A percentile compares a stretch with the other conserved stretches of the same genome.
Conservation (phyloP, 2,329 filamentous ascomycete species). For the Ceratocystis cubensis region DNA sequence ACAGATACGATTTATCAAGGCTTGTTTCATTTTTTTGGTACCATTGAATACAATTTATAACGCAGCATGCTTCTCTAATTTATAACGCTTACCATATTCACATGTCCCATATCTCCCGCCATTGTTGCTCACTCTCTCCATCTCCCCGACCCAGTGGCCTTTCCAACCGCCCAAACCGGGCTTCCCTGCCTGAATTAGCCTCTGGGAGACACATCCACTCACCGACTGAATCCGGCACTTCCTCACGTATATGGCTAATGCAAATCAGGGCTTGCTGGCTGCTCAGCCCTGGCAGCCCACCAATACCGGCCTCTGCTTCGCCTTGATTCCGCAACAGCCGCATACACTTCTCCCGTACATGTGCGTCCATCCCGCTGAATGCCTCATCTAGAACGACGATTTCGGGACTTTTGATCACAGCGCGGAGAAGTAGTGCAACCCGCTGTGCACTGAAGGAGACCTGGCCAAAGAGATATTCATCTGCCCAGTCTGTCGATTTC, state of each 20-base stretch:
- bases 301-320: constrained; percentile 29
- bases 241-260: constrained; percentile 80
- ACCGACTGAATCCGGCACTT: constrained; percentile 71
- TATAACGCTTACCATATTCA: not conserved
- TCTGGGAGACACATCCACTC: constrained; percentile 82
- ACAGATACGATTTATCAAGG: not conserved
- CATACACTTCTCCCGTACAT: constrained; percentile 74
- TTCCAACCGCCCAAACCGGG: constrained; percentile 52
- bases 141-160: constrained; percentile 47
- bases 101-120: constrained; percentile 50
- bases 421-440: constrained; percentile 70
- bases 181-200: constrained; percentile 47
- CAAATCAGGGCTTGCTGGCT: constrained; percentile 73
- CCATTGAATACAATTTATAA: too few species aligned
- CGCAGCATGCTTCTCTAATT: not conserved
- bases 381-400: constrained; percentile 79
- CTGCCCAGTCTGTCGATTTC: constrained; percentile 45
- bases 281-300: constrained; percentile 47
- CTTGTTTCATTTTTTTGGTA: not conserved
- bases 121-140: constrained; percentile 40
- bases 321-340: constrained; percentile 49
- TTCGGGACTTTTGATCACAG: constrained; percentile 67
- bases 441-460: constrained; percentile 73
- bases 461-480: constrained; percentile 55
- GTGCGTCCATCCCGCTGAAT: constrained; percentile 73